Percentiles rank a stretch among this genome's conserved stretches.
Conservation (phyloP, 352 stramenopile species). For the Phytophthora meadii region DNA sequence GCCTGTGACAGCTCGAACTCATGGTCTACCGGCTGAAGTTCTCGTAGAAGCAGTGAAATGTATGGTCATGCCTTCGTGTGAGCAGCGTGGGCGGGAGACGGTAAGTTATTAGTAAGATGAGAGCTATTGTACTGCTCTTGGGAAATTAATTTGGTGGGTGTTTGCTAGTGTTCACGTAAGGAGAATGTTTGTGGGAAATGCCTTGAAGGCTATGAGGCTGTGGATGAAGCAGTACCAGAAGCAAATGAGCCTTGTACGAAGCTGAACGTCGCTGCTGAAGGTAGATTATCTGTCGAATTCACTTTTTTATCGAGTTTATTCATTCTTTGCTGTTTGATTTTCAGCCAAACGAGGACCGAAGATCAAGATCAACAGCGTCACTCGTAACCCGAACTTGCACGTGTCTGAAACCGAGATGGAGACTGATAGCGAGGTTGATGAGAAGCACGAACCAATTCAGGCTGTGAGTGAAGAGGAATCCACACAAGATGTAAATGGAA, state of each 20-base stretch:
- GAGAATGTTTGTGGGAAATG: slow-evolving; percentile 78
- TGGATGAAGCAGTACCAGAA: slow-evolving; percentile 12
- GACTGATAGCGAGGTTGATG: slow-evolving; percentile 2
- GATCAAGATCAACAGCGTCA: slow-evolving; percentile 78
- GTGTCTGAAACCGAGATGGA: slow-evolving; percentile 23
- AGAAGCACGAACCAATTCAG: not conserved
- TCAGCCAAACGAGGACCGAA: slow-evolving; percentile 26
- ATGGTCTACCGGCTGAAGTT: slow-evolving; percentile 72
- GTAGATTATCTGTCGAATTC: slow-evolving; percentile 14
- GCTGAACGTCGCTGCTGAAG: slow-evolving; percentile 8
- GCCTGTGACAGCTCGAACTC: slow-evolving; percentile 57
- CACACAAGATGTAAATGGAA: too few species aligned
- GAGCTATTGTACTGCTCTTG: not conserved
- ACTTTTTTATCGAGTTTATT: too few species aligned
- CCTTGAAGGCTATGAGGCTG: slow-evolving; percentile 51
- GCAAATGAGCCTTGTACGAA: slow-evolving; percentile 50
- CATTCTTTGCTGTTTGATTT: not conserved
- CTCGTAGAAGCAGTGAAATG: slow-evolving; percentile 66
- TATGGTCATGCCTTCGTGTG: slow-evolving; percentile 49
- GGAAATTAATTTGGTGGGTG: not conserved
- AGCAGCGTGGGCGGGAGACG: slow-evolving; percentile 54
- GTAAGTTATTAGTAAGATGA: slow-evolving; percentile 26
- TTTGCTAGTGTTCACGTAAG: slow-evolving; percentile 47
- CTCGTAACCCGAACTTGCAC: slow-evolving; percentile 56
- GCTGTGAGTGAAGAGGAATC: not conserved